Base-by-base conservation (phyloP, 2,329 filamentous ascomycete species). In the Stachybotrys chlorohalonatus region DNA sequence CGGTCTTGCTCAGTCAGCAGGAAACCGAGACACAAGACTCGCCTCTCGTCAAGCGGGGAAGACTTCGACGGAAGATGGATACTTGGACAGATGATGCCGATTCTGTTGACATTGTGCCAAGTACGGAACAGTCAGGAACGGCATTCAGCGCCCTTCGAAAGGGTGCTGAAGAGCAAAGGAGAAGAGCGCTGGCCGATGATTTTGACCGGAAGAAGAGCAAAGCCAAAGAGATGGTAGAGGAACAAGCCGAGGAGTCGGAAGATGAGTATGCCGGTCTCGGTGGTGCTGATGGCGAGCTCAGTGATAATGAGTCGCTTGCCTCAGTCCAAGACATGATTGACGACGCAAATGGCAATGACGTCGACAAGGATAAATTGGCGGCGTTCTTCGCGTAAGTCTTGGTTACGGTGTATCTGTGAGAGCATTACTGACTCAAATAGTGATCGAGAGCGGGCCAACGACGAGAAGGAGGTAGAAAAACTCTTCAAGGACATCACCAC, bases 191-290 rank as follows among this genome's bases (percentile, higher is more conserved):
- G 8, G 66, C 68, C n/a, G 75, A 79, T 15, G 75, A 77, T 1
- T 95, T 91, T 62, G 82, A 96, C 72, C 89, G 87, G 70, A 92
- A 90, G 70, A 92, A 87, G 68, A 95, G 90, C 73, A 86, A 89
- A 66, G 93, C 92, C 0, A 91, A 85, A 64, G 85, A 87, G 30
- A 89, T 96, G 80, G 79, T 99, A 45, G 83, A 97, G 60, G 94
- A 96, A 61, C 91, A 95, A 67, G 93, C 94, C 57, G 90, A 96
- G 63, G 94, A 99, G 72, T 99, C 94, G 0, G 95, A 99, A 67
- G 94, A 99, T 67, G 94, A 99, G 70, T 99, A 97, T 68, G 93
- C 92, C 46, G 94, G 94, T 5, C 78, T 99, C 9, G 94, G 94
- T 61, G 94, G 94, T 58, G 87, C 78, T 11, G 93, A 92, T 69